Evolutionary conservation across 2,329 filamentous ascomycete genomes (phyloP).

Genomic region (Fusarium luffae): DNA sequence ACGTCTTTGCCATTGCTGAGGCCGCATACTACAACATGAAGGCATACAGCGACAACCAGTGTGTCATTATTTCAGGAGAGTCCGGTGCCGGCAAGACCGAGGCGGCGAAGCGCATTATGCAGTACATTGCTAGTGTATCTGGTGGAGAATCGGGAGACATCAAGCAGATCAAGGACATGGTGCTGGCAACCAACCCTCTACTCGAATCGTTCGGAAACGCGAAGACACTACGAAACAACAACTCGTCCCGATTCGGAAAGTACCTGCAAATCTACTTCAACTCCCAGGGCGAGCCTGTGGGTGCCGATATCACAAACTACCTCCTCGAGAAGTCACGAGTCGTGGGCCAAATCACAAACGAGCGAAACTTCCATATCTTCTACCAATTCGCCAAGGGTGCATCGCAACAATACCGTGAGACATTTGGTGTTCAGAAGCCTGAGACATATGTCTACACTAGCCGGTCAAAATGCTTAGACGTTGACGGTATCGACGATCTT

Average conservation of each 20-base stretch:
- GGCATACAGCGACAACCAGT: slow-evolving; percentile 98
- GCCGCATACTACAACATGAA: slow-evolving; percentile 99
- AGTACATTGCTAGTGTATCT: slow-evolving; percentile 98
- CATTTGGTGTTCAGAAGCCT: slow-evolving; percentile 90
- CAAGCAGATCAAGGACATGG: slow-evolving; percentile 98
- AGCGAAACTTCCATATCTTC: slow-evolving; percentile 99
- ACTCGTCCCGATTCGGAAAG: slow-evolving; percentile 97
- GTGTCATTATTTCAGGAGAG: slow-evolving; percentile 98
- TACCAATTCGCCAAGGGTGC: slow-evolving; percentile 98
- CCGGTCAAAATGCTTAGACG: slow-evolving; percentile 92
- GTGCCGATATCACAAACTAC: slow-evolving; percentile 98
- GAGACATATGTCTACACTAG: slow-evolving; percentile 95
- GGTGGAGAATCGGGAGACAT: slow-evolving; percentile 87
- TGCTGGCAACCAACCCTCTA: slow-evolving; percentile 95
- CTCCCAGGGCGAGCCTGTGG: slow-evolving; percentile 86
- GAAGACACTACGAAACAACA: slow-evolving; percentile 98
- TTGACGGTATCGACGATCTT: slow-evolving; percentile 91
- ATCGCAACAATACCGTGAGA: slow-evolving; percentile 84
- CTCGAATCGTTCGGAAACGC: slow-evolving; percentile 98
- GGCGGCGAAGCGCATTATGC: slow-evolving; percentile 98
- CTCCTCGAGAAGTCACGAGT: slow-evolving; percentile 95
- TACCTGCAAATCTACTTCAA: slow-evolving; percentile 99
- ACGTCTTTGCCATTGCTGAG: slow-evolving; percentile 98
- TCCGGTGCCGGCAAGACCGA: slow-evolving; percentile 99
- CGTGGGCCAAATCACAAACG: slow-evolving; percentile 92